These are phyloP conservation scores for Gloeostereum incarnatum DNA, from an alignment of 768 basidiomycete species.

Conservation along the genomic window DNA sequence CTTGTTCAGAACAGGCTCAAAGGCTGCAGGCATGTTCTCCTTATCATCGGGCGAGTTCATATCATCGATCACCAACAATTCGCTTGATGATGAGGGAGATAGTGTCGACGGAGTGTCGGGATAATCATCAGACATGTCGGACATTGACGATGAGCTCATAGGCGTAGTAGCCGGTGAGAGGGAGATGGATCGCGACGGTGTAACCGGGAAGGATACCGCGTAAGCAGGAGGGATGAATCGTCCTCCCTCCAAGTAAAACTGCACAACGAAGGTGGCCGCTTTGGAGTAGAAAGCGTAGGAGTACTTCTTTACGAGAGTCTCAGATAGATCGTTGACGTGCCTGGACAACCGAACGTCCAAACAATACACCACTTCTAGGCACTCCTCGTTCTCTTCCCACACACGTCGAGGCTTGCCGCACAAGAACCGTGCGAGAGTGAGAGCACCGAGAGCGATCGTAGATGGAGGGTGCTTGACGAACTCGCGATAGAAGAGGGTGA, in stretches of 20 bases:
- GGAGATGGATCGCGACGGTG: conserved; percentile 54
- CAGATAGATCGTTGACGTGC: conserved; percentile 87
- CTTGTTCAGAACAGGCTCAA: conserved; percentile 69
- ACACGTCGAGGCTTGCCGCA: conserved; percentile 71
- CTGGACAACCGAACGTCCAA: conserved; percentile 83
- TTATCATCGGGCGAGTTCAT: conserved; percentile 60
- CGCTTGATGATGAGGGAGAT: conserved; percentile 46
- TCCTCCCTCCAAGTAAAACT: conserved; percentile 88
- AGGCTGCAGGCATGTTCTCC: conserved; percentile 66
- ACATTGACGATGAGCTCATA: conserved; percentile 62
- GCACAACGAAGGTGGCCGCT: conserved; percentile 87
- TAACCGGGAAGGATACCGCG: conserved; percentile 50
- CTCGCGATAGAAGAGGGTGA: conserved; percentile 95
- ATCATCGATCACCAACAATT: conserved; percentile 39
- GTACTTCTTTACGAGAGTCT: conserved; percentile 97
- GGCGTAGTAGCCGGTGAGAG: conserved; percentile 60
- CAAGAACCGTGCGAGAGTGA: conserved; percentile 83
- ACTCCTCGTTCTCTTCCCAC: conserved; percentile 81
- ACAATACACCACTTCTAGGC: conserved; percentile 73
- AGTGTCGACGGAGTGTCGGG: conserved; percentile 73
- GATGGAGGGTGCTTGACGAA: conserved; percentile 83
- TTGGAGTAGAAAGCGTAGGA: conserved; percentile 95
- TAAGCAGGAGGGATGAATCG: conserved; percentile 48
- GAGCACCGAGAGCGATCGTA: conserved; percentile 80
- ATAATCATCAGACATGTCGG: conserved; percentile 77